Conservation (phyloP, 169 alveolate genomes). For the Neospora caninum region DNA sequence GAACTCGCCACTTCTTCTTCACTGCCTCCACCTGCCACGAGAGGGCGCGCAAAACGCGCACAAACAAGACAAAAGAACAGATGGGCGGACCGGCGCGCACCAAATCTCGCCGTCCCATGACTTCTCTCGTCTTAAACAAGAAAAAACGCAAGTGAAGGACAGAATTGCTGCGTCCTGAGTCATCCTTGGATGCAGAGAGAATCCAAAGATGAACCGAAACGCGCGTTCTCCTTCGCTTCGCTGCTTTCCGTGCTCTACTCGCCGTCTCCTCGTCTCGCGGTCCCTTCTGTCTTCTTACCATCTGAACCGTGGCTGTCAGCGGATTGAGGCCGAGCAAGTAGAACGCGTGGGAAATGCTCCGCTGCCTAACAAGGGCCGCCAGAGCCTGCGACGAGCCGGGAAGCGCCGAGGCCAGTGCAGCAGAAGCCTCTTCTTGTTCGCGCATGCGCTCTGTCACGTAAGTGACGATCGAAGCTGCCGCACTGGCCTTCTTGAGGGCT, state of each 20-base stretch:
- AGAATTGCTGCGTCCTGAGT: too few species aligned
- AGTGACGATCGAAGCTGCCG: constrained; percentile 32
- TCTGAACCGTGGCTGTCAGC: constrained; percentile 44
- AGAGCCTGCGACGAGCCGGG: constrained; percentile 47
- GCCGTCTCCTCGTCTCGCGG: neutral
- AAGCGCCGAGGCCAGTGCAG: constrained; percentile 49
- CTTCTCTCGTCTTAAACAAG: too few species aligned
- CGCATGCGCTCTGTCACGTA: constrained; percentile 62
- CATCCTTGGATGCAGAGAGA: too few species aligned
- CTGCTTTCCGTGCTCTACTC: neutral
- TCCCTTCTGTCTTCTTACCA: neutral
- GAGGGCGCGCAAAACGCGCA: constrained; percentile 28
- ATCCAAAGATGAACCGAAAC: too few species aligned
- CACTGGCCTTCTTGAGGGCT: constrained; percentile 8
- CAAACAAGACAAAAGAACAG: too few species aligned
- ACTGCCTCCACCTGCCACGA: constrained; percentile 40
- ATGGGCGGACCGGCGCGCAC: too few species aligned
- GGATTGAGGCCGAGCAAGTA: constrained; percentile 57
- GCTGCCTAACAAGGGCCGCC: constrained; percentile 46
- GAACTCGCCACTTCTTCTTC: constrained; percentile 59
- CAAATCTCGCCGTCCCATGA: too few species aligned
- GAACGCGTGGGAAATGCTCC: constrained; percentile 46
- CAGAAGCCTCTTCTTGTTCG: constrained; percentile 59
- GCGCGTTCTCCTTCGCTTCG: neutral
- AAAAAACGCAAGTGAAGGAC: too few species aligned